Evolutionary conservation across 495 filamentous ascomycete species (phyloP).

Genomic region (Lentithecium fluviatile): DNA sequence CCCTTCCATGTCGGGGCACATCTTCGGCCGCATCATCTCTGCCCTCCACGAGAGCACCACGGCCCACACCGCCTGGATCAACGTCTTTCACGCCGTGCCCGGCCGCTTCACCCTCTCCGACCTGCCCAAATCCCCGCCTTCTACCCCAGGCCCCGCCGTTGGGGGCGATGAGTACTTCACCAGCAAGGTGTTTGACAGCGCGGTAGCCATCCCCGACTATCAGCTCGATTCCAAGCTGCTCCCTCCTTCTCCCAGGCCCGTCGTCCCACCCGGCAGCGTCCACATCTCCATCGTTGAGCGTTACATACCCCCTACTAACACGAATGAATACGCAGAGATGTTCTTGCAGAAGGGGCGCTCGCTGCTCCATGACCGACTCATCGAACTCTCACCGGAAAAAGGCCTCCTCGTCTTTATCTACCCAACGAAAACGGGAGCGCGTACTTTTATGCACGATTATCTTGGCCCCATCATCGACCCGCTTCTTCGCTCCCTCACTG

Average conservation of each 20-base stretch:
- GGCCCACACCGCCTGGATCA: slow-evolving; percentile 55
- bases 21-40: slow-evolving; percentile 54
- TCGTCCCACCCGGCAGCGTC: slow-evolving; percentile 64
- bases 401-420: slow-evolving; percentile 69
- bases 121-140: slow-evolving; percentile 60
- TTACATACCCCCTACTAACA: slow-evolving; percentile 65
- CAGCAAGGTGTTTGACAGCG: slow-evolving; percentile 55
- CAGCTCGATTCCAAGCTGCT: slow-evolving; percentile 44
- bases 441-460: slow-evolving; percentile 63
- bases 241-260: slow-evolving; percentile 54
- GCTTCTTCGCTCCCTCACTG: slow-evolving; percentile 62
- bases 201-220: slow-evolving; percentile 57
- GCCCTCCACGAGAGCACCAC: slow-evolving; percentile 54
- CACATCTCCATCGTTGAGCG: slow-evolving; percentile 68
- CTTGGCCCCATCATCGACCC: slow-evolving; percentile 68
- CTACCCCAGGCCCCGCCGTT: slow-evolving; percentile 53
- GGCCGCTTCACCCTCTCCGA: slow-evolving; percentile 62
- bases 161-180: slow-evolving; percentile 58
- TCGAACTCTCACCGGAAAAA: slow-evolving; percentile 59
- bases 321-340: slow-evolving; percentile 60
- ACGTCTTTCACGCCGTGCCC: slow-evolving; percentile 63
- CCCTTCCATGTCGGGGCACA: slow-evolving; percentile 52
- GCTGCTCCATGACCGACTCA: slow-evolving; percentile 65
- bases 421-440: slow-evolving; percentile 62
- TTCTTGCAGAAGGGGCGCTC: slow-evolving; percentile 58